Conservation (phyloP, 306 rosid species). For the Cicer judaicum region DNA sequence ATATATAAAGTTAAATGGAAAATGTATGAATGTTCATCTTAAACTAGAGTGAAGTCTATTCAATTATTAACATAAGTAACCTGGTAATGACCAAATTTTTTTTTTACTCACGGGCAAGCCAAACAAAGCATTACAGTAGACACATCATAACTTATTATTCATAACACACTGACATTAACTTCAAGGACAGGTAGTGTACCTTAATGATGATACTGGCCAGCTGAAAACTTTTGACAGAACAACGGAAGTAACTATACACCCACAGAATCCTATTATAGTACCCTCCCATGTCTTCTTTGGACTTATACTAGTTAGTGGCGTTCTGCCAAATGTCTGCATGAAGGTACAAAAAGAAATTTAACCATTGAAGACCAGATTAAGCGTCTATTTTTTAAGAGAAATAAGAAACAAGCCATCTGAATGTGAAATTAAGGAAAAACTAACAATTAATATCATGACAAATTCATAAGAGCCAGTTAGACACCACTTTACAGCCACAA, state of each 20-base stretch:
- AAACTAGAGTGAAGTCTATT: constrained; percentile 24
- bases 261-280: constrained; percentile 86
- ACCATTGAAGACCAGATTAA: constrained; percentile 27
- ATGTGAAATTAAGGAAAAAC: constrained; percentile 32
- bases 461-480: constrained; percentile 22
- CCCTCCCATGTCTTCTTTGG: constrained; percentile 99
- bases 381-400: not conserved
- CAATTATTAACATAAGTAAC: constrained; percentile 16
- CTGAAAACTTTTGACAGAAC: constrained; percentile 67
- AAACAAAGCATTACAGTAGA: constrained; percentile 4
- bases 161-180: constrained; percentile 37
- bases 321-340: constrained; percentile 88
- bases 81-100: not conserved
- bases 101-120: constrained; percentile 12
- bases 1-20: constrained; percentile 4
- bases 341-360: constrained; percentile 41
- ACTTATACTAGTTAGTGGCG: constrained; percentile 86
- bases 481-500: not conserved
- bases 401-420: not conserved
- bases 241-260: constrained; percentile 81
- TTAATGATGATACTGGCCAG: constrained; percentile 81
- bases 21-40: constrained; percentile 31
- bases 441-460: constrained; percentile 19
- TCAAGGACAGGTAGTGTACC: constrained; percentile 57
- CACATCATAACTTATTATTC: not conserved